These are phyloP conservation scores for Botryosphaeria dothidea DNA, from an alignment of 2,329 filamentous ascomycete genomes.

Conservation along the genomic window DNA sequence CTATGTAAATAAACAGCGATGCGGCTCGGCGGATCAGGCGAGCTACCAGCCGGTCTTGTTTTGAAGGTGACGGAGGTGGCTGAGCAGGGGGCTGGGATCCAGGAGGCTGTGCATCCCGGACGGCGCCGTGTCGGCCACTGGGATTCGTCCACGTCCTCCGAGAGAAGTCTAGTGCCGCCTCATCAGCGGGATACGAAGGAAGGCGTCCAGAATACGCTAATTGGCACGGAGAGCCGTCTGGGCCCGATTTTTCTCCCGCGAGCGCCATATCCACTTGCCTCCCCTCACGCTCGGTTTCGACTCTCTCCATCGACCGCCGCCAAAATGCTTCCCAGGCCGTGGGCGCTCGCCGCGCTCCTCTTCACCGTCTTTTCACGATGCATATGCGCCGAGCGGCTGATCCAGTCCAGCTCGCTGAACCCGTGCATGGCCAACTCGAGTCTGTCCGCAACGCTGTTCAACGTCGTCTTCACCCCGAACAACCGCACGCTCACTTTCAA, in stretches of 20 bases:
- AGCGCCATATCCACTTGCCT: background rate
- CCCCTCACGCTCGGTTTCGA: background rate
- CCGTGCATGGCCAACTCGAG: conserved; percentile 80
- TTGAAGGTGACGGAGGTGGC: too few relatives aligned
- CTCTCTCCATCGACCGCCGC: background rate
- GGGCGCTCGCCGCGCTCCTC: background rate
- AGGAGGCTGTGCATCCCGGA: too few relatives aligned
- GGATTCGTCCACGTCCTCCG: too few relatives aligned
- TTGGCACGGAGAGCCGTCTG: background rate
- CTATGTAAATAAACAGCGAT: too few relatives aligned
- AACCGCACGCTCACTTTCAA: conserved; percentile 74
- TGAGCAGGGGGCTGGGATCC: too few relatives aligned
- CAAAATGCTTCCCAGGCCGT: background rate
- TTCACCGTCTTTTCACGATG: background rate
- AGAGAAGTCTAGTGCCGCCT: background rate
- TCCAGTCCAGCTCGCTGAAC: conserved; percentile 80
- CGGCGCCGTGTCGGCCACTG: too few relatives aligned
- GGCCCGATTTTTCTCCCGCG: background rate
- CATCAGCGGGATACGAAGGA: background rate
- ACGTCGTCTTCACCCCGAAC: conserved; percentile 74
- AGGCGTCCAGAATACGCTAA: background rate
- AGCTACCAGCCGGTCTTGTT: too few relatives aligned
- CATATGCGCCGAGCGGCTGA: conserved; percentile 56
- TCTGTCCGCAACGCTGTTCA: conserved; percentile 88
- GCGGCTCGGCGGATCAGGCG: too few relatives aligned